phyloP scores from a whole-genome alignment of 495 filamentous ascomycete genomes.

The Durotheca rogersii region DNA sequence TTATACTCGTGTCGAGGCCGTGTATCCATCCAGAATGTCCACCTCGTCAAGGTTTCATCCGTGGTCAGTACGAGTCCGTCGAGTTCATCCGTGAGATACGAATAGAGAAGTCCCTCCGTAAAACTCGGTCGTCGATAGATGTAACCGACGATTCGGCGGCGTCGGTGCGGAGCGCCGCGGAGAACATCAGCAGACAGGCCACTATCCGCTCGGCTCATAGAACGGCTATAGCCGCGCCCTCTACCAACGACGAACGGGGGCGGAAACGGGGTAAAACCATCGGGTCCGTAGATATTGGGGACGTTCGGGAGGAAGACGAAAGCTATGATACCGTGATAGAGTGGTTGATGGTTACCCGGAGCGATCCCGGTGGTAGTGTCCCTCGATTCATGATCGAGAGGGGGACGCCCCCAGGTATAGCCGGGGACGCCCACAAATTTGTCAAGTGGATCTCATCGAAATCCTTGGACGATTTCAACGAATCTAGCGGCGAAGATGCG shows the following conservation, averaged over 20 bases:
- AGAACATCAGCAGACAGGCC: slow-evolving; percentile 33
- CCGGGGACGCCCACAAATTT: slow-evolving; percentile 80
- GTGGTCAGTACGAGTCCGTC: slow-evolving; percentile 87
- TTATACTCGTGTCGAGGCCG: slow-evolving; percentile 84
- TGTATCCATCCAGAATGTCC: slow-evolving; percentile 72
- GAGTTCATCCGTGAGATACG: slow-evolving; percentile 88
- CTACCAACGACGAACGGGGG: slow-evolving; percentile 3
- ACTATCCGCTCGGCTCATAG: slow-evolving; percentile 34
- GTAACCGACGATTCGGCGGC: slow-evolving; percentile 28
- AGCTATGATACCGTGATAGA: slow-evolving; percentile 65
- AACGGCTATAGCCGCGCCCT: slow-evolving; percentile 10
- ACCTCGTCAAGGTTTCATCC: slow-evolving; percentile 66
- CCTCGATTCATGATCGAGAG: slow-evolving; percentile 94
- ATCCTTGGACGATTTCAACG: slow-evolving; percentile 44
- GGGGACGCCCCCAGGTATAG: slow-evolving; percentile 82
- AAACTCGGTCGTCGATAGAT: slow-evolving; percentile 38
- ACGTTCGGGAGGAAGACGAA: slow-evolving; percentile 44
- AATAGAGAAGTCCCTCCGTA: slow-evolving; percentile 38
- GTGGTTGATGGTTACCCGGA: slow-evolving; percentile 97
- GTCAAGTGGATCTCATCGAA: slow-evolving; percentile 75
- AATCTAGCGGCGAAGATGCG: slow-evolving; percentile 24
- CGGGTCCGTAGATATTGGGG: slow-evolving; percentile 8
- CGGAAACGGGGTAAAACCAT: slow-evolving; percentile 26
- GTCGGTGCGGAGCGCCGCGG: slow-evolving; percentile 7
- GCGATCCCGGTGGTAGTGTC: slow-evolving; percentile 88